Conservation (phyloP, 140 eudicot genomes). For the Anethum foeniculum region DNA sequence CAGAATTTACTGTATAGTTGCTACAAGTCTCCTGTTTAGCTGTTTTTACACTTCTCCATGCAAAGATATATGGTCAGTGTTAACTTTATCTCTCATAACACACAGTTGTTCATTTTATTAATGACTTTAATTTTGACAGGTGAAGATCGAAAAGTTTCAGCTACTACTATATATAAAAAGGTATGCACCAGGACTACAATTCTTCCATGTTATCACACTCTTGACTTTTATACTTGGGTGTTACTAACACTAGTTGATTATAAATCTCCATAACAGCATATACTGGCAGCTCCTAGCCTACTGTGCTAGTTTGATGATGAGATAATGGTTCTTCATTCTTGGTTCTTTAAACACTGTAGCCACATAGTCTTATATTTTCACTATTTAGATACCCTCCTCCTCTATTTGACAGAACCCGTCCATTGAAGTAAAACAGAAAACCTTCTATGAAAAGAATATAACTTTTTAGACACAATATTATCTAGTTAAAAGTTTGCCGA, state of each 20-base stretch:
- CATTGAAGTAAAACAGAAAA: not conserved
- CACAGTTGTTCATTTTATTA: not conserved
- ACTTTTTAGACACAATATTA: not conserved
- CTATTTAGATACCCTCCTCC: not conserved
- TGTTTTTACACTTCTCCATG: not conserved
- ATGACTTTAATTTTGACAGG: conserved; percentile 31
- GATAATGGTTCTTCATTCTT: not conserved
- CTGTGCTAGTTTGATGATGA: not conserved
- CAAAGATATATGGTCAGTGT: not conserved
- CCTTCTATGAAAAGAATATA: not conserved
- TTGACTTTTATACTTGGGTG: no score
- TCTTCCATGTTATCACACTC: not conserved
- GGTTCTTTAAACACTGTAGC: not conserved
- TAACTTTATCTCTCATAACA: not conserved
- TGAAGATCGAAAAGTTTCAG: conserved; percentile 31
- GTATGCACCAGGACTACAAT: conserved; percentile 23
- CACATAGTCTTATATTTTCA: not conserved
- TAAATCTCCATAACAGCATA: not conserved
- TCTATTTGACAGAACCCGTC: not conserved
- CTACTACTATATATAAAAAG: conserved; percentile 43
- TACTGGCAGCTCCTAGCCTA: not conserved
- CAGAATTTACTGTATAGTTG: not conserved
- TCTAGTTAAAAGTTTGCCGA: not conserved
- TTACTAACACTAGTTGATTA: no score
- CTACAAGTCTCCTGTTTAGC: not conserved